A percentile compares a stretch with the other conserved stretches of the same genome.
These are phyloP conservation scores for Aeschynomene evenia DNA, from an alignment of 306 rosid species.

Conservation along the genomic window DNA sequence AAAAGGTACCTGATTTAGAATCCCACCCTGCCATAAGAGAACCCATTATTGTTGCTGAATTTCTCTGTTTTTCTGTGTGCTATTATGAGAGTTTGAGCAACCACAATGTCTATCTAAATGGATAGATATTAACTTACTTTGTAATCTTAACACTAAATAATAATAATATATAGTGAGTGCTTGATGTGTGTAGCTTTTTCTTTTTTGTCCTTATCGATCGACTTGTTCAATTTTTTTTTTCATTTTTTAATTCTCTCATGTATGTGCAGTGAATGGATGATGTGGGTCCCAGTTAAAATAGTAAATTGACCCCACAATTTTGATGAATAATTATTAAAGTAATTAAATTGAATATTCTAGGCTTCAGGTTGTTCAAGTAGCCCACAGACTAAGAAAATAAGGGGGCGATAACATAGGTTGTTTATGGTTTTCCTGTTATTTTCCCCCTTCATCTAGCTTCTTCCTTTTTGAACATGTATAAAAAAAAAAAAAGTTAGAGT, in stretches of 20 bases:
- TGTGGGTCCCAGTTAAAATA: constrained; percentile 21
- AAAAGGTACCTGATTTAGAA: constrained; percentile 56
- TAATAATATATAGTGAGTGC: background rate
- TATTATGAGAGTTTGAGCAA: background rate
- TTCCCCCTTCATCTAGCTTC: background rate
- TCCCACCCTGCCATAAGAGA: constrained; percentile 87
- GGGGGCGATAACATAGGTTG: background rate
- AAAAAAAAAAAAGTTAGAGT: no score
- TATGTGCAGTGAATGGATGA: background rate
- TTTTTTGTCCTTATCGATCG: constrained; percentile 34
- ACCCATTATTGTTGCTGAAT: constrained; percentile 60
- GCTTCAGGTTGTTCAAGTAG: background rate
- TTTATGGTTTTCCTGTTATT: background rate
- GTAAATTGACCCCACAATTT: background rate
- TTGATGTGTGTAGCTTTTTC: background rate
- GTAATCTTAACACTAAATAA: background rate
- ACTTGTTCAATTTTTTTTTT: background rate
- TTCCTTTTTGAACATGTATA: background rate
- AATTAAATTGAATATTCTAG: constrained; percentile 1
- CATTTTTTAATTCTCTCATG: no score
- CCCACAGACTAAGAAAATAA: constrained; percentile 27
- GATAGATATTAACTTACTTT: background rate
- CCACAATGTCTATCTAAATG: background rate
- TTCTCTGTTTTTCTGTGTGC: background rate
- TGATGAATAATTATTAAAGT: background rate